Evolutionary conservation across 1,284 basidiomycete genomes (phyloP).

Genomic region (Mycena citricolor): DNA sequence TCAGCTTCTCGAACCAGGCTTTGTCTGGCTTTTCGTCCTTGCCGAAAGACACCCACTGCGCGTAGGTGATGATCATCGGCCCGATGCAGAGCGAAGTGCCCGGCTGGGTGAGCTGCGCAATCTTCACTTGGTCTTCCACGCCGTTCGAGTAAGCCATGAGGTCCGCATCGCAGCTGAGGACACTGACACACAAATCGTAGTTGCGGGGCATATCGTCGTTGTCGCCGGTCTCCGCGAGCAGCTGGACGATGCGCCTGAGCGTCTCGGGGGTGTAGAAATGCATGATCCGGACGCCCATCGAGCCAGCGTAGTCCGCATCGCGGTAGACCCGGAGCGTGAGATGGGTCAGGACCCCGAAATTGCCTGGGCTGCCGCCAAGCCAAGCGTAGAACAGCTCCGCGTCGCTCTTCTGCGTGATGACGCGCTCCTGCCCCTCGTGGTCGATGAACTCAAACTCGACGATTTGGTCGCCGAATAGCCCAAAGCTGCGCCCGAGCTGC

Average conservation of each 20-base stretch:
- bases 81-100: constrained; percentile 11
- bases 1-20: constrained; percentile 9
- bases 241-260: constrained; percentile 9
- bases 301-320: constrained; percentile 12
- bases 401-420: constrained; percentile 12
- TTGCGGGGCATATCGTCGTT: constrained; percentile 17
- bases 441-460: constrained; percentile 16
- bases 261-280: constrained; percentile 14
- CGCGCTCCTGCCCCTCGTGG: constrained; percentile 10
- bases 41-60: constrained; percentile 14
- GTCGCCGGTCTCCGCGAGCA: constrained; percentile 17
- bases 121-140: constrained; percentile 14
- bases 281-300: constrained; percentile 13
- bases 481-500: constrained; percentile 18
- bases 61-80: constrained; percentile 20
- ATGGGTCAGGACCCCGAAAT: constrained; percentile 18
- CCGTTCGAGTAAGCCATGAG: constrained; percentile 11
- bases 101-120: constrained; percentile 13
- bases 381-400: constrained; percentile 20
- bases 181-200: constrained; percentile 21
- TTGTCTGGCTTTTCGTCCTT: constrained; percentile 15
- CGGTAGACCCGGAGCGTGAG: constrained; percentile 15
- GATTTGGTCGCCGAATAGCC: constrained; percentile 14
- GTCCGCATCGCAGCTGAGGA: constrained; percentile 13
- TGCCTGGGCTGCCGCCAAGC: constrained; percentile 21